Percentiles rank a stretch among this genome's conserved stretches.
Evolutionary conservation across 2,329 filamentous ascomycete species (phyloP).

Genomic region (Fusarium virguliforme): DNA sequence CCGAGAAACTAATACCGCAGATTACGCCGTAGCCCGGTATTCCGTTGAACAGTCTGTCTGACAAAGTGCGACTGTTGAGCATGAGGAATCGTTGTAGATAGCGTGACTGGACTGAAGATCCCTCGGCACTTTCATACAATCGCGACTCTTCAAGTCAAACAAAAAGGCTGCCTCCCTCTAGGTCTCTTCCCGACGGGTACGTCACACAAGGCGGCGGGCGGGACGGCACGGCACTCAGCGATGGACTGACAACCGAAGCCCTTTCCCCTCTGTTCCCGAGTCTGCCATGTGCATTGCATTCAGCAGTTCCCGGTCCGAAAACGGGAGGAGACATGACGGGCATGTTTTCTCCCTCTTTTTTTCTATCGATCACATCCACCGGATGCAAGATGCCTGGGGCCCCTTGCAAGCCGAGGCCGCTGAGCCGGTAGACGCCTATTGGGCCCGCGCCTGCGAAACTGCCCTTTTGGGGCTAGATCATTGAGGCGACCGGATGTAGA

Average conservation of each 20-base stretch:
- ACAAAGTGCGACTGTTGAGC: constrained; percentile 1
- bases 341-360: background rate
- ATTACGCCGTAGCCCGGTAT: background rate
- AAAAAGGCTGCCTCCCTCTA: background rate
- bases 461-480: constrained; percentile 36
- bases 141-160: background rate
- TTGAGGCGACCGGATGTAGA: background rate
- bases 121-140: constrained; percentile 6
- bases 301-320: constrained; percentile 2
- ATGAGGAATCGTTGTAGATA: background rate
- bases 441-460: constrained; percentile 30
- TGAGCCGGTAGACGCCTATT: constrained; percentile 36
- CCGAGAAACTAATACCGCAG: background rate
- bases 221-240: constrained; percentile 9
- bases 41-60: background rate
- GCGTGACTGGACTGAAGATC: background rate
- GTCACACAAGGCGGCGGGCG: background rate
- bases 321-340: constrained; percentile 11
- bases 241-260: constrained; percentile 2
- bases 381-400: constrained; percentile 14
- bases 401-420: constrained; percentile 36
- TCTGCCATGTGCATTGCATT: constrained; percentile 9
- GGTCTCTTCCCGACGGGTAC: background rate
- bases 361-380: constrained; percentile 1
- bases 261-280: background rate